Evolutionary conservation across 208 protist genomes (phyloP), one percentile per base, ranked within the genome.

Genomic region (Phytomonas francai): DNA sequence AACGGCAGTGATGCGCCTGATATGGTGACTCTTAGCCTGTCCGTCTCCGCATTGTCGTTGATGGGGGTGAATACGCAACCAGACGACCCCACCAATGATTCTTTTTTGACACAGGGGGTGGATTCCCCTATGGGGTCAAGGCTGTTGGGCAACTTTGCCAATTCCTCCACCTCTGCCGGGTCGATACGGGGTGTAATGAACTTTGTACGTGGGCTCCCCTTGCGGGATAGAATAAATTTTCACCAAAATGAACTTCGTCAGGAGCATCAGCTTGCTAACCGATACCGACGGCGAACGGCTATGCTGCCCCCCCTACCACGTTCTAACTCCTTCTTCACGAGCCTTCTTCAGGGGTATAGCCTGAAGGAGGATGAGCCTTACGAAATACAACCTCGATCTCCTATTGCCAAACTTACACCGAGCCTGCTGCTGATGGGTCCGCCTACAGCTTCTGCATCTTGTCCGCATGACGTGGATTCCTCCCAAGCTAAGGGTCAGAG

Each of bases 171-270:
- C 12, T 49, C 39, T 49, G 14, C 14, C 12, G 57, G 27, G 28
- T 61, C 31, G 57, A 19, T 9, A 16, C 27, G 16, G 57, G 57
- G 25, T 66, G 62, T 22, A 59, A 6, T 66, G 12, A 66, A 39
- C 31, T 62, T 39, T 42, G 30, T 22, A 11, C 12, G 34, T 42
- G 12, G 34, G 30, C 34, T 87, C 68, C 67, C 79, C 19, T 54
- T 83, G 31, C 73, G 77, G 58, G 75, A 89, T 27, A 77, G 77
- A 59, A 74, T 86, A 32, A 66, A 70, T 9, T 81, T 75, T 51
- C 84, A 89, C 64, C 80, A 89, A 64, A 74, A 70, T 0, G 76
- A 67, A 30, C 72, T 89, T 34, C 78, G 84, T n/a, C 62, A 68
- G n/a, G 84, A 89, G 69, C 79, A 89, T 57, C 34, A 77, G 51